Conservation (phyloP, 495 filamentous ascomycete species). For the Ramalina intermedia region DNA sequence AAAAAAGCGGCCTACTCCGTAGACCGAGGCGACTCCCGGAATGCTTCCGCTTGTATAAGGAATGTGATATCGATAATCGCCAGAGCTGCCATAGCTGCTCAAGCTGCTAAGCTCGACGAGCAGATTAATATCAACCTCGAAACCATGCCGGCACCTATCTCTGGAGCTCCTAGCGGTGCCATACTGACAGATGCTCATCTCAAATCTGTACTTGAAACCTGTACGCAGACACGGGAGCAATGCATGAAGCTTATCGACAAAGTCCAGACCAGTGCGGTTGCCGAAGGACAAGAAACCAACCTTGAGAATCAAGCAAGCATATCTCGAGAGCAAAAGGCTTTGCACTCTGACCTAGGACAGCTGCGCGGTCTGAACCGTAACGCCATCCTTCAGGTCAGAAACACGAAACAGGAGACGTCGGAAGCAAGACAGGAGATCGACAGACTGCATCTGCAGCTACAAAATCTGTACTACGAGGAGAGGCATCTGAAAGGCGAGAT, state of each 20-base stretch:
- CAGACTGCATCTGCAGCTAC: slow-evolving; percentile 75
- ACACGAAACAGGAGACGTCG: slow-evolving; percentile 74
- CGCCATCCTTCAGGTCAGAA: slow-evolving; percentile 63
- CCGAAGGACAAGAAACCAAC: slow-evolving; percentile 22
- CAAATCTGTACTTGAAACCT: slow-evolving; percentile 53
- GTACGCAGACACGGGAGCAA: slow-evolving; percentile 53
- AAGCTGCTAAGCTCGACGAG: too few species aligned
- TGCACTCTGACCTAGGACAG: slow-evolving; percentile 65
- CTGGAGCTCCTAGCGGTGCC: slow-evolving; percentile 36
- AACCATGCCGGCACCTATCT: slow-evolving; percentile 4
- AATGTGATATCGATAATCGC: too few species aligned
- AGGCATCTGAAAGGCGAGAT: slow-evolving; percentile 84
- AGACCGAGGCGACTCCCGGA: too few species aligned
- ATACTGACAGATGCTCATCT: slow-evolving; percentile 60
- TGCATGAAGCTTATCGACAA: slow-evolving; percentile 56
- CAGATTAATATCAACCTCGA: neutral
- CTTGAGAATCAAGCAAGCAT: slow-evolving; percentile 44
- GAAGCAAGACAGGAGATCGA: slow-evolving; percentile 87
- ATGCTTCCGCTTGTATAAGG: too few species aligned
- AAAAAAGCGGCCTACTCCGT: too few species aligned
- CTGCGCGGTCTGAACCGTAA: slow-evolving; percentile 71
- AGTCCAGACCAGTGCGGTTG: slow-evolving; percentile 32
- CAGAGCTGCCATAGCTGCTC: too few species aligned
- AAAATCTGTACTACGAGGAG: slow-evolving; percentile 96
- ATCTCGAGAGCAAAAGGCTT: slow-evolving; percentile 63